A percentile compares a stretch with the other conserved stretches of the same genome.
These are phyloP conservation scores for Candolleomyces aberdarensis DNA, from an alignment of 768 basidiomycete genomes.

Conservation along the genomic window DNA sequence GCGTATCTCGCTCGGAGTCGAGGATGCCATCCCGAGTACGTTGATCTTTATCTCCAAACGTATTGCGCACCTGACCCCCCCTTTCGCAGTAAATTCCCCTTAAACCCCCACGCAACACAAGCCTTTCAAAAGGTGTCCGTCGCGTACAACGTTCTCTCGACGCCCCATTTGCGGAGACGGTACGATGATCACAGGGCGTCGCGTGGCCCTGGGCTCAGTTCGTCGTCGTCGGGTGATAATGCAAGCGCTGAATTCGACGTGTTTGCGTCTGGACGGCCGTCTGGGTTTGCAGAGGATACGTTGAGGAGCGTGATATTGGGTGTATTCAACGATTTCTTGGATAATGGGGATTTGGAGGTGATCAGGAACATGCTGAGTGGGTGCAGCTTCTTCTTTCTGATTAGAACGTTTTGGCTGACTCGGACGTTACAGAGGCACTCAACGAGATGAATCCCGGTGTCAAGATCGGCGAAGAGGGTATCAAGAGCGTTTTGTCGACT, in stretches of 20 bases:
- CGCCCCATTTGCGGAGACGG: constrained; percentile 59
- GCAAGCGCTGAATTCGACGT: constrained; percentile 41
- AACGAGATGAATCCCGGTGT: constrained; percentile 80
- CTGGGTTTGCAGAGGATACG: constrained; percentile 72
- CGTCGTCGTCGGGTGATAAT: neutral
- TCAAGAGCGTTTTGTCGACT: constrained; percentile 69
- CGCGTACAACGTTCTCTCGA: constrained; percentile 78
- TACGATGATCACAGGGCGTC: constrained; percentile 53
- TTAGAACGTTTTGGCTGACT: neutral
- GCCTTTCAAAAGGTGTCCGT: constrained; percentile 88
- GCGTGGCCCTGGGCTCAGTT: neutral
- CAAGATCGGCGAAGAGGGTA: constrained; percentile 73
- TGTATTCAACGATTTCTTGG: constrained; percentile 78
- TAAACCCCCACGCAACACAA: constrained; percentile 70
- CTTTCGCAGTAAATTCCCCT: constrained; percentile 67
- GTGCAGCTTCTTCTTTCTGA: constrained; percentile 21
- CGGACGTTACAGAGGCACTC: constrained; percentile 51
- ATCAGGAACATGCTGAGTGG: constrained; percentile 71
- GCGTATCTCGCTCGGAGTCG: constrained; percentile 76
- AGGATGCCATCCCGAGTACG: constrained; percentile 86
- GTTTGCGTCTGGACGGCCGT: constrained; percentile 46
- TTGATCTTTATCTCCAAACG: constrained; percentile 12
- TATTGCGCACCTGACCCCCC: neutral
- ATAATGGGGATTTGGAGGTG: constrained; percentile 78
- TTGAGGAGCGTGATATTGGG: constrained; percentile 69